phyloP scores from a whole-genome alignment of 1,284 basidiomycete species.

The Pseudozyma hubeiensis region DNA sequence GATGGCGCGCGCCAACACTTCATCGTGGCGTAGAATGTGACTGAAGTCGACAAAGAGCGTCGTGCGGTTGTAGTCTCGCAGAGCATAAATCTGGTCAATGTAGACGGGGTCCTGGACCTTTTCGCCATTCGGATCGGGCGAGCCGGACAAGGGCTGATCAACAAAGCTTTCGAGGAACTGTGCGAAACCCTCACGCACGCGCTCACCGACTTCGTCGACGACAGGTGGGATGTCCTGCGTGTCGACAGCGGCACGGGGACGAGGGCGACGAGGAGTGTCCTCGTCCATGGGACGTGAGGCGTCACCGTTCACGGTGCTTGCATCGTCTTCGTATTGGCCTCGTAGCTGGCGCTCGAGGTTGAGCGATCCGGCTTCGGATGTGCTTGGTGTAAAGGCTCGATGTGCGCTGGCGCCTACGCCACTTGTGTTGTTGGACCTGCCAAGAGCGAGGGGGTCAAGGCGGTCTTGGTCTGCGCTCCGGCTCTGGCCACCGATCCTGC shows the following conservation, averaged over 20 bases:
- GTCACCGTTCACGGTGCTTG: slow-evolving; percentile 38
- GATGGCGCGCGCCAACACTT: slow-evolving; percentile 90
- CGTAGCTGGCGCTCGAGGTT: slow-evolving; percentile 41
- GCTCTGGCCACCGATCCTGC: slow-evolving; percentile 36
- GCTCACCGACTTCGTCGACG: slow-evolving; percentile 90
- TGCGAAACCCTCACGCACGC: slow-evolving; percentile 88
- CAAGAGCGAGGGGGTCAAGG: slow-evolving; percentile 46
- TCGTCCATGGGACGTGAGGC: slow-evolving; percentile 39
- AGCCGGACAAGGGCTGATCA: slow-evolving; percentile 73
- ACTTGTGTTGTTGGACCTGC: slow-evolving; percentile 31
- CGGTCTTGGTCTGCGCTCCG: slow-evolving; percentile 33
- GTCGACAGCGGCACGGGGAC: slow-evolving; percentile 52
- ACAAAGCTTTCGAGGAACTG: slow-evolving; percentile 91
- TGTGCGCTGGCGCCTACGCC: slow-evolving; percentile 31
- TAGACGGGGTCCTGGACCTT: slow-evolving; percentile 75
- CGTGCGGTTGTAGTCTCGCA: slow-evolving; percentile 91
- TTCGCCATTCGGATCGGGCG: slow-evolving; percentile 70
- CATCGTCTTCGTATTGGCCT: slow-evolving; percentile 43
- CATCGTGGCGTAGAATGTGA: slow-evolving; percentile 88
- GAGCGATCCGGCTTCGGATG: slow-evolving; percentile 45
- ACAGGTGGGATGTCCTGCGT: slow-evolving; percentile 79
- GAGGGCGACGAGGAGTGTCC: slow-evolving; percentile 43
- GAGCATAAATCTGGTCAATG: slow-evolving; percentile 88
- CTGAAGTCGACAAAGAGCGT: slow-evolving; percentile 96
- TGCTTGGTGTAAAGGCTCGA: slow-evolving; percentile 40